These are phyloP conservation scores for Plasmodium vinckei DNA, from an alignment of 169 alveolate species.

Conservation along the genomic window DNA sequence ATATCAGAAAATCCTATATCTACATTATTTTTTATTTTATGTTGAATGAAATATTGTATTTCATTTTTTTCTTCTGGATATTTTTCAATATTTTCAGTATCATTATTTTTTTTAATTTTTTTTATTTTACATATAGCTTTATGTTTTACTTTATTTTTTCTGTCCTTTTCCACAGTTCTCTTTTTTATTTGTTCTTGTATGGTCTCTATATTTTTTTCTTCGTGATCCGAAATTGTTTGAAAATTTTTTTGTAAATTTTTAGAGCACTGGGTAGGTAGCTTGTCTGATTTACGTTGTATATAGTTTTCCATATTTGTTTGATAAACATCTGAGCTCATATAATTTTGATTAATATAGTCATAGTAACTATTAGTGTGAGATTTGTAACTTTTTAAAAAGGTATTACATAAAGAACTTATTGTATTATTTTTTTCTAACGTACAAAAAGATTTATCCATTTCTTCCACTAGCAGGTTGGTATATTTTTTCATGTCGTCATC, in stretches of 20 bases:
- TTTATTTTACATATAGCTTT: not conserved
- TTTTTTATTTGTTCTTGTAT: not conserved
- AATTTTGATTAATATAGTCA: slow-evolving; percentile 40
- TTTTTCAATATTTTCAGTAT: not conserved
- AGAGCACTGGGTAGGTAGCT: too few species aligned
- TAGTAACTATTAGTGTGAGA: slow-evolving; percentile 36
- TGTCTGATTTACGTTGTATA: not conserved
- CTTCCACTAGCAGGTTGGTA: slow-evolving; percentile 26
- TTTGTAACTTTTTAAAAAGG: slow-evolving; percentile 38
- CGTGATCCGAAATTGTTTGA: not conserved
- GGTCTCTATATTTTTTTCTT: not conserved
- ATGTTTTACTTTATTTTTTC: not conserved
- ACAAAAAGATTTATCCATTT: slow-evolving; percentile 39
- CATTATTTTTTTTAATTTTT: not conserved
- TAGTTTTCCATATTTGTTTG: slow-evolving; percentile 16
- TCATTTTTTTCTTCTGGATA: not conserved
- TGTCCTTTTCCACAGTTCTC: not conserved
- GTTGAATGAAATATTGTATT: slow-evolving; percentile 1
- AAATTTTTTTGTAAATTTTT: not conserved
- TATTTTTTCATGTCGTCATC: slow-evolving; percentile 17
- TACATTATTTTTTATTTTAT: slow-evolving; percentile 6
- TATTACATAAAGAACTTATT: slow-evolving; percentile 31
- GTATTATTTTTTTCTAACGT: slow-evolving; percentile 36
- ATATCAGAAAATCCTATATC: slow-evolving; percentile 61
- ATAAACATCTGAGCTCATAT: slow-evolving; percentile 10